phyloP scores from a whole-genome alignment of 139 green algal genomes.

The Chlorella sp. region DNA sequence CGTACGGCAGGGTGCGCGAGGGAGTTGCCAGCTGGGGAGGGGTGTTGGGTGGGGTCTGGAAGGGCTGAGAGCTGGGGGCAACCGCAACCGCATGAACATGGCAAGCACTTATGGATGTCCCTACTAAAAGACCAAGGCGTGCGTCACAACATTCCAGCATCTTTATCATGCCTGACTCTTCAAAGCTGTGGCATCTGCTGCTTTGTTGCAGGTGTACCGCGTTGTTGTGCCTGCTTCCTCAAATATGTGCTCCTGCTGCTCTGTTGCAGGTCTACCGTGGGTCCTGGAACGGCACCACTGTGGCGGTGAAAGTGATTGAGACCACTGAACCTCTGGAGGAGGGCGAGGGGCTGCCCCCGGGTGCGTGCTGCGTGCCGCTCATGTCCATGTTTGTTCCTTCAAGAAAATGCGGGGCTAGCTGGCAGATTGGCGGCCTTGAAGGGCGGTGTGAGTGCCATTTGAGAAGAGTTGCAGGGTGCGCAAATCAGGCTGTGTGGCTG shows the following conservation, averaged over 20 bases:
- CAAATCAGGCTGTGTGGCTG: no score
- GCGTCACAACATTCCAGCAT: no score
- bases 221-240: neutral
- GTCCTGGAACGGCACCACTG: conserved; percentile 74
- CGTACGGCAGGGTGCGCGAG: conserved; percentile 64
- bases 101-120: no score
- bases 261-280: conserved; percentile 52
- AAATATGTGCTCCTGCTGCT: neutral
- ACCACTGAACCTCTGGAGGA: conserved; percentile 26
- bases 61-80: no score
- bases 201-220: neutral
- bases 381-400: no score
- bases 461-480: no score
- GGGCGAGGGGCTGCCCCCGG: neutral
- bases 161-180: neutral
- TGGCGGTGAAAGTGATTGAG: conserved; percentile 85
- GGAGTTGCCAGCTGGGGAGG: neutral
- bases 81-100: no score
- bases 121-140: no score
- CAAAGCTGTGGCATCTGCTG: neutral
- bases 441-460: no score
- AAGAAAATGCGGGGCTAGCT: no score
- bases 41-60: no score
- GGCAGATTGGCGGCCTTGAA: no score
- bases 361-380: neutral